phyloP scores from a whole-genome alignment of 352 stramenopile genomes.

The Phytophthora chlamydospora region DNA sequence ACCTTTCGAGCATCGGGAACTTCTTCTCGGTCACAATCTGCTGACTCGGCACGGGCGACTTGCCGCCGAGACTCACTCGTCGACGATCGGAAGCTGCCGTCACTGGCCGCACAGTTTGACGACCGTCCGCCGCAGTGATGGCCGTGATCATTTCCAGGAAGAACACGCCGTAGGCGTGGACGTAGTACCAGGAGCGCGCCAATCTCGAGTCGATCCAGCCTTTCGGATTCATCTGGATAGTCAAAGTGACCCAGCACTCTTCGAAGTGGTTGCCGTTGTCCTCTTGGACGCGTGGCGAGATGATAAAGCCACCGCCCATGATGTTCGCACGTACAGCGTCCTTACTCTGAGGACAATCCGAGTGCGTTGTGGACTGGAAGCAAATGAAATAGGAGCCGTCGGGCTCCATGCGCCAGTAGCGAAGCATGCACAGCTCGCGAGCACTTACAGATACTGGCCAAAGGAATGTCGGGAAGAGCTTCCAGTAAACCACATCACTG shows the following conservation, averaged over 20 bases:
- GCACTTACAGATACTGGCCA: slow-evolving; percentile 74
- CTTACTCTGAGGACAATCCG: slow-evolving; percentile 45
- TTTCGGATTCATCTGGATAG: slow-evolving; percentile 83
- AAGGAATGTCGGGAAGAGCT: slow-evolving; percentile 66
- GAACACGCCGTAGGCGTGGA: slow-evolving; percentile 73
- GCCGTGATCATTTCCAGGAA: slow-evolving; percentile 85
- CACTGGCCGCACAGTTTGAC: slow-evolving; percentile 30
- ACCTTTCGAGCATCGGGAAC: slow-evolving; percentile 63
- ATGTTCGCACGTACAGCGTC: slow-evolving; percentile 61
- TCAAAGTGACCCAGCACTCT: slow-evolving; percentile 82
- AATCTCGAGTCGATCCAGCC: slow-evolving; percentile 72
- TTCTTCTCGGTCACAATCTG: slow-evolving; percentile 70
- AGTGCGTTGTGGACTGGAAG: slow-evolving; percentile 84
- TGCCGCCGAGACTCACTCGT: slow-evolving; percentile 16
- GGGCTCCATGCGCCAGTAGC: slow-evolving; percentile 85
- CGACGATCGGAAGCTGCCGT: slow-evolving; percentile 26
- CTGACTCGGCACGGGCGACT: slow-evolving; percentile 39
- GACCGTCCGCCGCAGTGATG: slow-evolving; percentile 36
- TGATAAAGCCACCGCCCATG: slow-evolving; percentile 84
- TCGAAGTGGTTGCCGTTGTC: slow-evolving; percentile 65
- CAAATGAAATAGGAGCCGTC: slow-evolving; percentile 86
- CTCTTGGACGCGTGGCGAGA: slow-evolving; percentile 52
- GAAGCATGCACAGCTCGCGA: slow-evolving; percentile 78
- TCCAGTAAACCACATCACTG: slow-evolving; percentile 84
- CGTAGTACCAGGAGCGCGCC: slow-evolving; percentile 73